These are phyloP conservation scores for Boletus subluridellus DNA, from an alignment of 1,284 basidiomycete species.

Conservation along the genomic window DNA sequence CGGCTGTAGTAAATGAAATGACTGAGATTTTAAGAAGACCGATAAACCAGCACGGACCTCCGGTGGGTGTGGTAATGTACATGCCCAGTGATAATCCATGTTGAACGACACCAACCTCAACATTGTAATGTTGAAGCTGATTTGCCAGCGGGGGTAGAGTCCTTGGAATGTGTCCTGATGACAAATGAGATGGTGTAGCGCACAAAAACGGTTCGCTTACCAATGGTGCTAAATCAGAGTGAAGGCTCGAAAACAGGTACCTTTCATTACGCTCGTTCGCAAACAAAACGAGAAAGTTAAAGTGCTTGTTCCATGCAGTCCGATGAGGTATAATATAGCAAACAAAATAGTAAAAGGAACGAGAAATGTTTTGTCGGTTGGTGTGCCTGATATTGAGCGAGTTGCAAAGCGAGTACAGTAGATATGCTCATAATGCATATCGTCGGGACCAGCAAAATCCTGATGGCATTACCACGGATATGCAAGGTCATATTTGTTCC, in stretches of 20 bases:
- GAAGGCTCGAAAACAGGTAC: constrained; percentile 63
- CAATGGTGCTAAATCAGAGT: constrained; percentile 51
- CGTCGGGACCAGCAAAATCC: too few relatives aligned
- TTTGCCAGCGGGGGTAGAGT: constrained; percentile 85
- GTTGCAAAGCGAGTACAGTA: constrained; percentile 35
- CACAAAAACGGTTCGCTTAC: constrained; percentile 37
- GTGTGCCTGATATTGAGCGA: constrained; percentile 25
- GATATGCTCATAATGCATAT: too few relatives aligned
- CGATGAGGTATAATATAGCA: constrained; percentile 67
- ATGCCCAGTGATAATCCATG: constrained; percentile 90
- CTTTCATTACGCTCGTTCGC: constrained; percentile 77
- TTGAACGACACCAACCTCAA: constrained; percentile 89
- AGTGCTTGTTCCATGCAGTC: constrained; percentile 83
- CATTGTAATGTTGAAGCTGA: constrained; percentile 97
- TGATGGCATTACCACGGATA: too few relatives aligned
- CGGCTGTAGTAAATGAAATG: constrained; percentile 27
- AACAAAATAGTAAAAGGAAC: constrained; percentile 60
- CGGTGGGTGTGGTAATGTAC: constrained; percentile 34
- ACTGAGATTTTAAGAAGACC: background rate
- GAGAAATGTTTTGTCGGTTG: constrained; percentile 39
- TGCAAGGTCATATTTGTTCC: too few relatives aligned
- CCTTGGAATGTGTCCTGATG: constrained; percentile 67
- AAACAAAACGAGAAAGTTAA: constrained; percentile 77
- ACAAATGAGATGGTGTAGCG: constrained; percentile 6
- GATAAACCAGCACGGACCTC: constrained; percentile 41